Conservation (phyloP, 2,329 filamentous ascomycete genomes). For the Diaporthe citri region DNA sequence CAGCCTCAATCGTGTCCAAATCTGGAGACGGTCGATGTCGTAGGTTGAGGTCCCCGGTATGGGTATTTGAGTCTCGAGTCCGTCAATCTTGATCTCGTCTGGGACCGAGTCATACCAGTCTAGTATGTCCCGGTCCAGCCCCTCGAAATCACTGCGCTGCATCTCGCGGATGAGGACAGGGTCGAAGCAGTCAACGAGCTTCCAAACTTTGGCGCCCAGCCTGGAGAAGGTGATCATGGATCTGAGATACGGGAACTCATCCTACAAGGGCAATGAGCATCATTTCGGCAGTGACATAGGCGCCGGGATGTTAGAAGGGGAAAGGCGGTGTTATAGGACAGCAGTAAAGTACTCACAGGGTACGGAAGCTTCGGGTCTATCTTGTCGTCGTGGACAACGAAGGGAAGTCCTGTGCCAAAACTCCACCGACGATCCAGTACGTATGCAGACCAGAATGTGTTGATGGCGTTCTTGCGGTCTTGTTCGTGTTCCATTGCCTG, state of each 20-base stretch:
- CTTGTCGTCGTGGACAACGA: conserved; percentile 86
- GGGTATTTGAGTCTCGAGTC: conserved; percentile 66
- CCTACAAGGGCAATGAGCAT: conserved; percentile 50
- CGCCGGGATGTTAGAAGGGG: not conserved
- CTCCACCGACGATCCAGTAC: conserved; percentile 89
- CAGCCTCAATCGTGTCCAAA: conserved; percentile 86
- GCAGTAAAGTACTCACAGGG: conserved; percentile 69
- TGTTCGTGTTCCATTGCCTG: conserved; percentile 76
- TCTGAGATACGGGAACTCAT: conserved; percentile 77
- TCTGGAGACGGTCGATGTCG: conserved; percentile 78
- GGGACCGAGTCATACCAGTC: conserved; percentile 87
- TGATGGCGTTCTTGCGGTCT: conserved; percentile 75
- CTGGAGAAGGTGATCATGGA: conserved; percentile 89
- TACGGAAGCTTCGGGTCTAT: conserved; percentile 84
- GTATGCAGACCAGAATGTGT: conserved; percentile 89
- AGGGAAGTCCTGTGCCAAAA: conserved; percentile 89
- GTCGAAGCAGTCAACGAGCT: conserved; percentile 78
- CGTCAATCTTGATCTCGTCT: conserved; percentile 69
- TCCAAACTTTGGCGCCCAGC: conserved; percentile 89
- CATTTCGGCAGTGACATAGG: not conserved
- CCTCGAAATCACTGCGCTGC: conserved; percentile 80
- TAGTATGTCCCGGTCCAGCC: conserved; percentile 84
- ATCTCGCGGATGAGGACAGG: conserved; percentile 71
- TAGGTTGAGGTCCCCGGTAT: conserved; percentile 71
- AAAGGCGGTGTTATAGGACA: not conserved